Conservation (phyloP, 2,329 filamentous ascomycete species). For the Penicillium sp. region DNA sequence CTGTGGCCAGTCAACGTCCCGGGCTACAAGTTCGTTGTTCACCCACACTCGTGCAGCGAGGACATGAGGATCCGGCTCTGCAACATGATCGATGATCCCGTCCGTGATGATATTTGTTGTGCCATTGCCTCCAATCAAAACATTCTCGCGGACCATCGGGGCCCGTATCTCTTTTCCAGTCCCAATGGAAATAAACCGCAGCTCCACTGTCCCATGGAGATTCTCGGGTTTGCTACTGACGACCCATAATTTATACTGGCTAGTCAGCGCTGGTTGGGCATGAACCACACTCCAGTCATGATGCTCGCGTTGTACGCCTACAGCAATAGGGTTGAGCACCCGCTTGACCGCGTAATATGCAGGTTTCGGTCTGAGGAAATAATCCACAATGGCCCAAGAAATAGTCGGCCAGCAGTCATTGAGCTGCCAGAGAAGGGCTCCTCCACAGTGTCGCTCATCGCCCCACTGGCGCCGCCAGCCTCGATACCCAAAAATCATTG, state of each 20-base stretch:
- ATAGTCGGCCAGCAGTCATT: conserved; percentile 60
- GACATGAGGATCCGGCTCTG: conserved; percentile 56
- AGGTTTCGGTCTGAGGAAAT: conserved; percentile 61
- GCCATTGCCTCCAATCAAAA: conserved; percentile 54
- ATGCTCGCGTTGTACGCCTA: conserved; percentile 58
- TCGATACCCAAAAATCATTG: conserved; percentile 61
- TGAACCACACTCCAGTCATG: conserved; percentile 62
- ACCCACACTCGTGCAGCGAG: conserved; percentile 55
- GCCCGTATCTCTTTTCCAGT: conserved; percentile 56
- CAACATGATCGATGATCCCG: conserved; percentile 51
- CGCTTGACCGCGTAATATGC: conserved; percentile 62
- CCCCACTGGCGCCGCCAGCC: conserved; percentile 54
- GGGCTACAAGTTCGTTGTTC: conserved; percentile 50
- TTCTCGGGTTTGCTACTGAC: conserved; percentile 48
- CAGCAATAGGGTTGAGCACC: conserved; percentile 56
- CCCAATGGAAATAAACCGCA: conserved; percentile 54
- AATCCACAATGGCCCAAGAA: conserved; percentile 63
- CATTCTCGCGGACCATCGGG: conserved; percentile 48
- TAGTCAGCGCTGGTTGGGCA: conserved; percentile 54
- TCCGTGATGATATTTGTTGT: conserved; percentile 53
- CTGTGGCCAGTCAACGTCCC: conserved; percentile 62
- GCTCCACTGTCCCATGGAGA: conserved; percentile 36
- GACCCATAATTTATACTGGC: conserved; percentile 59
- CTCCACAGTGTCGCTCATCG: conserved; percentile 46
- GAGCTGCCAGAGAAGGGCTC: conserved; percentile 49